Evolutionary conservation across 179 eudicot genomes (phyloP).

Genomic region (Spinacia oleracea): DNA sequence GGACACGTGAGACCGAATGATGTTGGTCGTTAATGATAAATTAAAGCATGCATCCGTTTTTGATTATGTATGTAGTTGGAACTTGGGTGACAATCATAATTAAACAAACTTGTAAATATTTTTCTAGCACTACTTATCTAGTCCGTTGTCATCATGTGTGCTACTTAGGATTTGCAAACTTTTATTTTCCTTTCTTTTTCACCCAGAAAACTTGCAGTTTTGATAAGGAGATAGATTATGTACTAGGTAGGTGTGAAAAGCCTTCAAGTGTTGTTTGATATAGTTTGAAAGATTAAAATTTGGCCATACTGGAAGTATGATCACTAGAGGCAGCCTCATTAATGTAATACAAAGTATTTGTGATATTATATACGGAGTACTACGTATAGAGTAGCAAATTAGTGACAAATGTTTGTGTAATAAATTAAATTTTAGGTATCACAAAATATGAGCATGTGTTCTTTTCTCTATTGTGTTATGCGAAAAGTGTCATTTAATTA

Average conservation of each 20-base stretch:
- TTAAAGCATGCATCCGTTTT: conserved; percentile 8
- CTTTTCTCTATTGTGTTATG: too few species aligned
- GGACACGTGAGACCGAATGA: conserved; percentile 27
- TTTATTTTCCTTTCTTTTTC: not conserved
- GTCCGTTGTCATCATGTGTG: conserved; percentile 11
- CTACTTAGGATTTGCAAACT: not conserved
- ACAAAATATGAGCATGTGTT: too few species aligned
- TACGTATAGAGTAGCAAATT: too few species aligned
- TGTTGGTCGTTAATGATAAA: conserved; percentile 3
- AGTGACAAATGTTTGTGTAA: too few species aligned
- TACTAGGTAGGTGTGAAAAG: not conserved
- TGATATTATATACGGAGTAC: not conserved
- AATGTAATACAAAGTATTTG: not conserved
- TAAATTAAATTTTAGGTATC: too few species aligned
- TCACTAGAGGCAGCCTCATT: not conserved
- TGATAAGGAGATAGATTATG: not conserved
- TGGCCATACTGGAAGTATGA: not conserved
- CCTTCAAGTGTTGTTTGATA: not conserved
- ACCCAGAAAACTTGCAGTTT: conserved; percentile 13
- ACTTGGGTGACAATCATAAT: conserved; percentile 24
- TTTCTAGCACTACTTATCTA: not conserved
- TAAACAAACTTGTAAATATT: conserved; percentile 31
- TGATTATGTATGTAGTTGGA: conserved; percentile 11
- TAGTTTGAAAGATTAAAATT: not conserved
- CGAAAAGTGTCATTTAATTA: too few species aligned